Conservation (phyloP, 2,329 filamentous ascomycete genomes). For the Dactylellina drechsleri region DNA sequence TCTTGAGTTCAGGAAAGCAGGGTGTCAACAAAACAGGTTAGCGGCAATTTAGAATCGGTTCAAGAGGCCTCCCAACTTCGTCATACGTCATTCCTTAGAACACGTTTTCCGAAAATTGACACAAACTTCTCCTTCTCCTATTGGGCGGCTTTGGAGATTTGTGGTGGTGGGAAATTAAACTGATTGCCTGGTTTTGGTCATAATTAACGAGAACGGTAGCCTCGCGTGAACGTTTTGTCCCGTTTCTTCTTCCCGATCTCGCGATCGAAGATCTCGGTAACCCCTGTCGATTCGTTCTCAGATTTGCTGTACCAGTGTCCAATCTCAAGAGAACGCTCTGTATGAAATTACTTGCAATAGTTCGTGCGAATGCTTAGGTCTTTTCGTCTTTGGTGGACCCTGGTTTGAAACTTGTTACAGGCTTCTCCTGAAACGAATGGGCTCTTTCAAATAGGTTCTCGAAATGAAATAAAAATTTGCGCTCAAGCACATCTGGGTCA, state of each 20-base stretch:
- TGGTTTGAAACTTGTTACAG: constrained; percentile 7
- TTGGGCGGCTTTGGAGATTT: constrained; percentile 34
- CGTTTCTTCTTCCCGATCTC: constrained; percentile 52
- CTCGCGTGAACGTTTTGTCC: constrained; percentile 52
- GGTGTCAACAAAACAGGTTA: constrained; percentile 33
- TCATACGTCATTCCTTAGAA: constrained; percentile 35
- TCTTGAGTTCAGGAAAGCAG: constrained; percentile 31
- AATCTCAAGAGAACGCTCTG: constrained; percentile 14
- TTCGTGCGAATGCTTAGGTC: too few species aligned
- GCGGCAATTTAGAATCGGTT: constrained; percentile 28
- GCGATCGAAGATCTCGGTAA: constrained; percentile 52
- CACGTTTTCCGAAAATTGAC: constrained; percentile 49
- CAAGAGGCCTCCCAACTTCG: constrained; percentile 37
- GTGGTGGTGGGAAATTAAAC: constrained; percentile 36
- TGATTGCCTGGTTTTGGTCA: constrained; percentile 30
- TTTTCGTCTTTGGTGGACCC: background rate
- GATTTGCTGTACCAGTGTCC: constrained; percentile 42
- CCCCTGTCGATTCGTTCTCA: constrained; percentile 45
- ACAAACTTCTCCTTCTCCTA: constrained; percentile 47
- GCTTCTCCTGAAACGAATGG: constrained; percentile 13
- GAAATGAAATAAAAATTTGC: background rate
- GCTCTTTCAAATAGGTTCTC: constrained; percentile 7
- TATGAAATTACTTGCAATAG: background rate
- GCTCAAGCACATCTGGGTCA: too few species aligned
- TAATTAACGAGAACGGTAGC: constrained; percentile 38